A percentile compares a stretch with the other conserved stretches of the same genome.
Conservation (phyloP, 495 filamentous ascomycete genomes). For the Hypoxylon fragiforme region DNA sequence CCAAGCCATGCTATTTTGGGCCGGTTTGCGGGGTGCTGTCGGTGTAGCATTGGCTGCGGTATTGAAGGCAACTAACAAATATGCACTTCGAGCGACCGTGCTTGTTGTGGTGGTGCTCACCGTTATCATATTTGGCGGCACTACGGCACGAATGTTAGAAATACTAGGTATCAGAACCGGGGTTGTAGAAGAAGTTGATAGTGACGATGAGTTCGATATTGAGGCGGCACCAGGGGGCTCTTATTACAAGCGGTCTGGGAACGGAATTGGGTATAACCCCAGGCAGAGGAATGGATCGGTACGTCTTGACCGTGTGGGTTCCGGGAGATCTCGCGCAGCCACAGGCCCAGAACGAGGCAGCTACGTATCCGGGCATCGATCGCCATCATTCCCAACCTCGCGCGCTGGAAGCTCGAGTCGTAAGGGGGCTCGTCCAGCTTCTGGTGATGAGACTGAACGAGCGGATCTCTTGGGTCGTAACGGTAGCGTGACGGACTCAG, state of each 20-base stretch:
- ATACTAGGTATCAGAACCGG: conserved; percentile 93
- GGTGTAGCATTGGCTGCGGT: conserved; percentile 95
- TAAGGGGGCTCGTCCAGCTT: conserved; percentile 42
- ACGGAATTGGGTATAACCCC: conserved; percentile 74
- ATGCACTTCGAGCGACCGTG: conserved; percentile 83
- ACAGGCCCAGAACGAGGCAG: conserved; percentile 49
- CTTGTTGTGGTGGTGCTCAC: conserved; percentile 96
- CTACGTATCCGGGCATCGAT: conserved; percentile 59
- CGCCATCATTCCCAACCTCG: conserved; percentile 43
- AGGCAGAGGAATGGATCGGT: conserved; percentile 49
- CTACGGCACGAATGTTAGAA: conserved; percentile 97
- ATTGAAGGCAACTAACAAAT: conserved; percentile 74
- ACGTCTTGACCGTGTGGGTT: conserved; percentile 37
- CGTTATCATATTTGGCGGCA: conserved; percentile 97
- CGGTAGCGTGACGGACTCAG: conserved; percentile 64
- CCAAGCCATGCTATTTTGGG: conserved; percentile 98
- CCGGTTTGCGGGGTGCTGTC: conserved; percentile 91
- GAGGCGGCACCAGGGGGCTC: conserved; percentile 73
- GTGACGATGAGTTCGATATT: conserved; percentile 98
- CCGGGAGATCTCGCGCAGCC: conserved; percentile 35
- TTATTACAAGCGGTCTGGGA: conserved; percentile 74
- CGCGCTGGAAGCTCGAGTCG: conserved; percentile 53
- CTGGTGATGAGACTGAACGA: conserved; percentile 60
- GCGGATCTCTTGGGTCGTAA: conserved; percentile 61
- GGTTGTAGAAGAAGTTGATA: conserved; percentile 94